phyloP scores from a whole-genome alignment of 2,329 filamentous ascomycete species.

The Sphaerostilbella broomeana region DNA sequence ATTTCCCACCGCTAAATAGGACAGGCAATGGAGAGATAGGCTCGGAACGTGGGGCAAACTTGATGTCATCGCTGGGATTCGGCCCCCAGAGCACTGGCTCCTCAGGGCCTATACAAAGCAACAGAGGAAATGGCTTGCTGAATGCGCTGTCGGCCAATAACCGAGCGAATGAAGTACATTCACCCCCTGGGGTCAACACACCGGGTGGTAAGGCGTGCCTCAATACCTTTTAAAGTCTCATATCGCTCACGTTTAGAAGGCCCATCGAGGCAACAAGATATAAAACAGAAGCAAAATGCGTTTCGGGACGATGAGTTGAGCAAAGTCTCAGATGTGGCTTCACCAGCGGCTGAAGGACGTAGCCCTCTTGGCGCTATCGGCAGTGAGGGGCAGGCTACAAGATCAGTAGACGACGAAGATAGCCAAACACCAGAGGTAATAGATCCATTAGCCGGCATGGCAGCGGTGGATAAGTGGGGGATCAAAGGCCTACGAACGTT shows the following conservation, averaged over 20 bases:
- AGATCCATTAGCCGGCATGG: constrained; percentile 56
- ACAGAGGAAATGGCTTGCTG: constrained; percentile 54
- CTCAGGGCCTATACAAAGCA: constrained; percentile 30
- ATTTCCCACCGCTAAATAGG: constrained; percentile 56
- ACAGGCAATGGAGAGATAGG: constrained; percentile 52
- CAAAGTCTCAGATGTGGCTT: constrained; percentile 29
- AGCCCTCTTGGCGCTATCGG: constrained; percentile 43
- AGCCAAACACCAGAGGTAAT: constrained; percentile 35
- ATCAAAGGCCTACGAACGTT: constrained; percentile 57
- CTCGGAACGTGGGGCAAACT: constrained; percentile 44
- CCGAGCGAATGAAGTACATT: constrained; percentile 42
- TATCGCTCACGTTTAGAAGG: constrained; percentile 15
- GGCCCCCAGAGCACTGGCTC: constrained; percentile 38
- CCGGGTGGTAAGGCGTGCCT: constrained; percentile 16
- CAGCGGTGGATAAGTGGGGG: constrained; percentile 57
- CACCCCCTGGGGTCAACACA: constrained; percentile 38
- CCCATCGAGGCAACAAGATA: constrained; percentile 37
- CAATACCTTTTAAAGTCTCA: neutral
- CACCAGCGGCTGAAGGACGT: constrained; percentile 29
- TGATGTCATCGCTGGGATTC: constrained; percentile 51
- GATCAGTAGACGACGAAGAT: constrained; percentile 39
- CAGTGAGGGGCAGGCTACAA: constrained; percentile 33
- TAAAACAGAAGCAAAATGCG: constrained; percentile 32
- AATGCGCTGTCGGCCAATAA: constrained; percentile 58
- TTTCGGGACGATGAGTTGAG: constrained; percentile 38